Base-by-base conservation (phyloP, 1,284 basidiomycete species). In the Melampsora abietis-canadensis region DNA sequence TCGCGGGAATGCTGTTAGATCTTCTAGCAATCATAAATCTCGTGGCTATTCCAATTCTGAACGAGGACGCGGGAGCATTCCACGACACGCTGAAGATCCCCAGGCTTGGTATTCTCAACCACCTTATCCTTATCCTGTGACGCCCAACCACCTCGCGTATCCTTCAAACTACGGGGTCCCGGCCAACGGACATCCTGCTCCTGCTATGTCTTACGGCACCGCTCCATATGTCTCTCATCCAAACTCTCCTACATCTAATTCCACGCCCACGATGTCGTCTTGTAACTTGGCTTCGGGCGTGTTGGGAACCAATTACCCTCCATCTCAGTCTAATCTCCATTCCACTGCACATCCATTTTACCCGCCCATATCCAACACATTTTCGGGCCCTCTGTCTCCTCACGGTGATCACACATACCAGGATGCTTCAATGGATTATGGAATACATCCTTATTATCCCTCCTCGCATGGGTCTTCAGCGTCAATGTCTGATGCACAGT, bases 391-490 rank as follows among this genome's bases (percentile, higher is more conserved):
- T 46, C 31, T 65, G 15, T 31, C 34, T 40, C 40, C 17, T 65
- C 63, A 37, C 46, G 40, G n/a, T 46, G 21, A 46, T 46, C 40
- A 37, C 44, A 8, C 17, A 21, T 19, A 19, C 31, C 24, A 37
- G 44, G n/a, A 31, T 65, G 37, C 63, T 27, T 61, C 60, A 7
- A 62, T 27, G 34, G 31, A 66, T 47, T 66, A 66, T 66, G 65
- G 65, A 15, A 66, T 48, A 24, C 8, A 66, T 21, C 24, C 37
- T 6, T 66, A 66, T 31, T 66, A 66, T 31, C 63, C 63, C 30
- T n/a, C 63, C 17, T 40, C 15, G 5, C 51, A 66, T 31, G 47
- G 31, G 12, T 51, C 47, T 66, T 47, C 65, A 48, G 44, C 65
- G 2, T 47, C 47, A 40, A 40, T 40, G 37, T 40, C 37, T 40